Conservation (phyloP, 2,329 filamentous ascomycete species). For the Pestalotiopsis fici region DNA sequence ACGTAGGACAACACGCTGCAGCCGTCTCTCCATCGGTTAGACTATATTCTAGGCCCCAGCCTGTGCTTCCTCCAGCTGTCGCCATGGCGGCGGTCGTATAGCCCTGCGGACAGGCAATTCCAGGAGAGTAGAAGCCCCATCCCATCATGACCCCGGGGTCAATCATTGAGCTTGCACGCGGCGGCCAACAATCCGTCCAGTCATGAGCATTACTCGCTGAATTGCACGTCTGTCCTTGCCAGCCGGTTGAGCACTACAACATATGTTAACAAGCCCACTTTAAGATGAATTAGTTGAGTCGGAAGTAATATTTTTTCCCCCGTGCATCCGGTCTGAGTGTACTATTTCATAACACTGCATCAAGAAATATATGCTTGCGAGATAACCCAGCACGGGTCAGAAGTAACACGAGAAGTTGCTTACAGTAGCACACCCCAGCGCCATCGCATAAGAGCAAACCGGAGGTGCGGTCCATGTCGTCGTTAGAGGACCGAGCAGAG, state of each 20-base stretch:
- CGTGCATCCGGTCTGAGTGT: too few relatives aligned
- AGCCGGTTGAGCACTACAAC: constrained; percentile 15
- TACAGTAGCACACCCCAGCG: constrained; percentile 14
- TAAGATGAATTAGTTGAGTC: too few relatives aligned
- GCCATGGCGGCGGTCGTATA: constrained; percentile 18
- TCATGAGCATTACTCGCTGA: constrained; percentile 13
- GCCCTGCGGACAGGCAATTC: constrained; percentile 18
- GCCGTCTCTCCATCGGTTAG: constrained; percentile 10
- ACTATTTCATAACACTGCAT: too few relatives aligned
- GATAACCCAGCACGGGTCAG: too few relatives aligned
- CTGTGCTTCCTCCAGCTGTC: constrained; percentile 9
- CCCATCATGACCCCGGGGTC: constrained; percentile 17
- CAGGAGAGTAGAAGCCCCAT: constrained; percentile 22
- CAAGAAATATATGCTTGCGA: too few relatives aligned
- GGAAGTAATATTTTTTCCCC: too few relatives aligned
- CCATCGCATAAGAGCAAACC: constrained; percentile 19
- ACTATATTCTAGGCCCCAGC: constrained; percentile 6
- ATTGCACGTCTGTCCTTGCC: constrained; percentile 20
- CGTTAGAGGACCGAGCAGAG: constrained; percentile 20
- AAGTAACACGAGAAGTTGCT: too few relatives aligned
- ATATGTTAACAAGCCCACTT: too few relatives aligned
- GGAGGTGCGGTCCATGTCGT: constrained; percentile 17
- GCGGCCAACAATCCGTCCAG: constrained; percentile 21
- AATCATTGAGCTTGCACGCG: constrained; percentile 11
- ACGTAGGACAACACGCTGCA: constrained; percentile 11